Percentiles rank a stretch among this genome's conserved stretches.
These are phyloP conservation scores for Acorus gramineus DNA, from an alignment of 106 monocot genomes.

Conservation along the genomic window DNA sequence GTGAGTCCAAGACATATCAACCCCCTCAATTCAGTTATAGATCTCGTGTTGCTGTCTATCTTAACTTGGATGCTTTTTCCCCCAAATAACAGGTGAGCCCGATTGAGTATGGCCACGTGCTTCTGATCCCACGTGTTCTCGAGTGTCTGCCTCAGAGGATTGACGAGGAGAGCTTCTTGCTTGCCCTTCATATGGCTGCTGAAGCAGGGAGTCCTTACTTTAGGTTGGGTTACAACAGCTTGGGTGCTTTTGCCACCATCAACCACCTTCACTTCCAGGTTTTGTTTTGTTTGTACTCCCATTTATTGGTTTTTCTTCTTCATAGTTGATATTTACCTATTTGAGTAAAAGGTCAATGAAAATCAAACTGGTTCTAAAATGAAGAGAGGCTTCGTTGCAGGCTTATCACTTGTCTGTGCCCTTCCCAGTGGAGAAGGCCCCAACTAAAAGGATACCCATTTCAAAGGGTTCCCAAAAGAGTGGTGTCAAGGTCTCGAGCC, in stretches of 20 bases:
- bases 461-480: conserved; percentile 2
- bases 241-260: conserved; percentile 37
- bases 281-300: neutral
- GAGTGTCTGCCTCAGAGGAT: conserved; percentile 24
- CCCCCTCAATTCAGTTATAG: neutral
- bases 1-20: conserved; percentile 9
- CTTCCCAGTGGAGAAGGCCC: conserved; percentile 38
- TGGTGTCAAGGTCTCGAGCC: conserved; percentile 16
- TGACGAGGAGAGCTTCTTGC: conserved; percentile 22
- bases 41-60: neutral
- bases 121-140: conserved; percentile 20
- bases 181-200: conserved; percentile 27
- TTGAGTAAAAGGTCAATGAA: too few species aligned
- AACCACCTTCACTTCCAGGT: conserved; percentile 34
- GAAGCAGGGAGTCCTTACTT: conserved; percentile 25
- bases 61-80: neutral
- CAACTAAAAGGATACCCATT: conserved; percentile 6
- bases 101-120: conserved; percentile 28
- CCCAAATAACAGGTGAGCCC: conserved; percentile 20
- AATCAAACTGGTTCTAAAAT: too few species aligned
- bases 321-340: too few species aligned
- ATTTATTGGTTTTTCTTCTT: neutral
- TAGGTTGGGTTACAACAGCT: conserved; percentile 27
- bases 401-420: conserved; percentile 25
- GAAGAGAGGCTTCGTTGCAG: conserved; percentile 4